These are phyloP conservation scores for Fonsecaea erecta DNA, from an alignment of 2,329 filamentous ascomycete genomes.

Conservation along the genomic window DNA sequence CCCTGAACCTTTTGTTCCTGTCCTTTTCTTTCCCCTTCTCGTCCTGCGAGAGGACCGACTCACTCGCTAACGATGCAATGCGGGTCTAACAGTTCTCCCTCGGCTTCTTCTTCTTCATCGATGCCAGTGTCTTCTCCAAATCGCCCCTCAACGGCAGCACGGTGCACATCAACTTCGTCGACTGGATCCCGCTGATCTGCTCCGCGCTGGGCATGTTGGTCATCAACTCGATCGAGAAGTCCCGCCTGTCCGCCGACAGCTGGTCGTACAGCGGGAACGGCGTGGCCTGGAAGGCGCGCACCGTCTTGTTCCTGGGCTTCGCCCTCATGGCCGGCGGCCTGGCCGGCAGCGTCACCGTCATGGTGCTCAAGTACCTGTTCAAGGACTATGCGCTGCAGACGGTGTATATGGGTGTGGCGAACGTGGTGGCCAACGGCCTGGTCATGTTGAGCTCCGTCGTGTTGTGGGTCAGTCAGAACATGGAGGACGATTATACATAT, in stretches of 20 bases:
- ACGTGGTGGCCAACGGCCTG: conserved; percentile 67
- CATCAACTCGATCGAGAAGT: conserved; percentile 74
- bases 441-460: conserved; percentile 71
- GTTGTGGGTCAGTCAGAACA: conserved; percentile 73
- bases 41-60: neutral
- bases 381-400: conserved; percentile 64
- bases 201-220: conserved; percentile 71
- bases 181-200: conserved; percentile 75
- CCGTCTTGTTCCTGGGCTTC: conserved; percentile 72
- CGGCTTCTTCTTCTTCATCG: conserved; percentile 71
- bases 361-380: conserved; percentile 71
- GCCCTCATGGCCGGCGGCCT: conserved; percentile 70
- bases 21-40: neutral
- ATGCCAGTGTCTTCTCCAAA: conserved; percentile 67
- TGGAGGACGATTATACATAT: conserved; percentile 75
- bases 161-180: conserved; percentile 70
- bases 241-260: conserved; percentile 65
- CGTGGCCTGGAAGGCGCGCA: conserved; percentile 71
- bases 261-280: conserved; percentile 69
- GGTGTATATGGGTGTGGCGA: conserved; percentile 70
- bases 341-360: conserved; percentile 68
- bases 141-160: conserved; percentile 64
- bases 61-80: neutral
- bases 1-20: conserved; percentile 1
- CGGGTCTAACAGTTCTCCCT: conserved; percentile 62